phyloP scores from a whole-genome alignment of 257 asterid species.

The Verbena officinalis region DNA sequence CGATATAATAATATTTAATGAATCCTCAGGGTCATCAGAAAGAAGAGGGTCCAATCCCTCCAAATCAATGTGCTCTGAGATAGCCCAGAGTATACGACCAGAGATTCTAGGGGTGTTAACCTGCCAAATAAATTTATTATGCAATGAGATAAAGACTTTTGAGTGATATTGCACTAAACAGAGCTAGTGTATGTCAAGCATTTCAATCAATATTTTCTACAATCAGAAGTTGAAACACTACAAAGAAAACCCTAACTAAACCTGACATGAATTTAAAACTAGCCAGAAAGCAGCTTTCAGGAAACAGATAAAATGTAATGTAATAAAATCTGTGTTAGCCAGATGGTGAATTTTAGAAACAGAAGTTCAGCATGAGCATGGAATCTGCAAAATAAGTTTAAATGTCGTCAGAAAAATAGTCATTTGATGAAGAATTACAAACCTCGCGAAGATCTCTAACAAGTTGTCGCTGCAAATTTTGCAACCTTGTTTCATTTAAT shows the following conservation, averaged over 20 bases:
- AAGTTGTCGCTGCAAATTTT: conserved; percentile 88
- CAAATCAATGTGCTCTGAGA: conserved; percentile 89
- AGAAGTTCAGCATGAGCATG: conserved; percentile 11
- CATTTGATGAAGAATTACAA: conserved; percentile 34
- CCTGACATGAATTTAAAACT: background rate
- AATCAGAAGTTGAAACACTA: background rate
- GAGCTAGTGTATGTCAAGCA: background rate
- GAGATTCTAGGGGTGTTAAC: conserved; percentile 79
- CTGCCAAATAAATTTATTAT: conserved; percentile 49
- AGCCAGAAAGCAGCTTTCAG: conserved; percentile 14
- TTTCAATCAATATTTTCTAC: background rate
- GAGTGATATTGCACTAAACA: conserved; percentile 3
- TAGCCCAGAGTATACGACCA: conserved; percentile 85
- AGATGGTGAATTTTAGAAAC: conserved; percentile 1
- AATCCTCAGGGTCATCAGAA: conserved; percentile 95
- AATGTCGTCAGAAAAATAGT: background rate
- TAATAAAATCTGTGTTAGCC: conserved; percentile 1
- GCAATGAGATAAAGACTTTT: conserved; percentile 23
- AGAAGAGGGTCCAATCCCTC: conserved; percentile 97
- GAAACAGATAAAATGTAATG: conserved; percentile 1
- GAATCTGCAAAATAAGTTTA: background rate
- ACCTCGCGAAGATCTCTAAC: conserved; percentile 89
- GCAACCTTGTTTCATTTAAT: conserved; percentile 89
- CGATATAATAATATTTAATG: conserved; percentile 73
- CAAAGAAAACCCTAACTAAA: too few species aligned